Evolutionary conservation across 2,329 filamentous ascomycete species (phyloP), one percentile per base, ranked within the genome.

Genomic region (Aspergillus clavatus): DNA sequence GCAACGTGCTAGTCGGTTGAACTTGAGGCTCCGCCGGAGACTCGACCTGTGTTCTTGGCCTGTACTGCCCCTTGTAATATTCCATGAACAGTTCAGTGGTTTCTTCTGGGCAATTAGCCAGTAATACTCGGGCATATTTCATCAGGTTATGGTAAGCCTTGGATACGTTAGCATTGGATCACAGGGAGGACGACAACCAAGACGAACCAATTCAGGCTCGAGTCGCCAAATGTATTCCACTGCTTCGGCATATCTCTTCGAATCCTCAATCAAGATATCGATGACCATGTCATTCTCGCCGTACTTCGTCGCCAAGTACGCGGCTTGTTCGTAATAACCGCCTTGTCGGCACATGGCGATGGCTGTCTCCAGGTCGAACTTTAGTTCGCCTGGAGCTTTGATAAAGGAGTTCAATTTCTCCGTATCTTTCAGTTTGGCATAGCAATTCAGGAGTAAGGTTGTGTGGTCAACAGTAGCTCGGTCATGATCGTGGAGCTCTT

Each of bases 281-380:
- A 97, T 87, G 1, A 98, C 93, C 48, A 97, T 74, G 46, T 95
- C 89, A 52, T 89, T 88, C 65, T 98, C 93, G 5, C 88, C 86
- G 60, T 98, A 90, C 66, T 96, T 91, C 47, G 89, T 87, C 5
- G 94, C 93, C 28, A 98, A 77, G 59, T 95, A 98, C 3, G 91
- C 93, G 11, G 93, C 93, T 72, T 98, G 94, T 48, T 97, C 90
- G 59, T 85, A 95, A 67, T 98, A 98, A 1, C 93, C 91, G 8
- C 91, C 93, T 70, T 98, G 93, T 22, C 94, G 82, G 62, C 93
- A 98, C 89, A 98, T 96, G 2, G 86, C 82, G 52, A 98, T 98
- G 11, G 93, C 93, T 1, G 93, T 98, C 55, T 98, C 93, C 2
- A 97, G 76, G 64, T 98, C 93, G 60, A 98, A 98, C 60, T 94